Evolutionary conservation across 441 rosid species (phyloP).

Genomic region (Daphne laureola): DNA sequence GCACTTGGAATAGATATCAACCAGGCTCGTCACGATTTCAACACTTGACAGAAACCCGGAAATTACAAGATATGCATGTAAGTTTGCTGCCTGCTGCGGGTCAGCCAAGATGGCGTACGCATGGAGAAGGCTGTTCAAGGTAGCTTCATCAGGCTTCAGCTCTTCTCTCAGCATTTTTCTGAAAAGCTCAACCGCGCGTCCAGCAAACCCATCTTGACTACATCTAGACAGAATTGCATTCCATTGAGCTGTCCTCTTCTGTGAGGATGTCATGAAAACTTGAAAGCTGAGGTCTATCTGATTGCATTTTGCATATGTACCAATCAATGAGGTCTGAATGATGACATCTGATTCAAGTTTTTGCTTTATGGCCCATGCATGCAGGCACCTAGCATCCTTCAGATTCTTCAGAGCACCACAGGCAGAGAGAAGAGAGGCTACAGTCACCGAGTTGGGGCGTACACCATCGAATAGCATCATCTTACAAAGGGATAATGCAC

Average conservation of each 20-base stretch:
- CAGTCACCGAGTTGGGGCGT: constrained; percentile 42
- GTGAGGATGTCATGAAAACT: constrained; percentile 40
- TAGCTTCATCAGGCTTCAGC: constrained; percentile 38
- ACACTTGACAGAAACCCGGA: constrained; percentile 36
- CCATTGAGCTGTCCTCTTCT: constrained; percentile 44
- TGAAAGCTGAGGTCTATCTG: constrained; percentile 30
- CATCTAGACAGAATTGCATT: constrained; percentile 49
- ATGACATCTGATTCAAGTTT: constrained; percentile 24
- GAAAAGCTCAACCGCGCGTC: constrained; percentile 37
- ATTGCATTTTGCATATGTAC: constrained; percentile 62
- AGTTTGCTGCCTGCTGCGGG: constrained; percentile 35
- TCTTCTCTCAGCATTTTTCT: constrained; percentile 36
- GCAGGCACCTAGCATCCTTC: constrained; percentile 41
- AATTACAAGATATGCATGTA: constrained; percentile 44
- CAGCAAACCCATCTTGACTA: constrained; percentile 32
- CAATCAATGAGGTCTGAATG: constrained; percentile 51
- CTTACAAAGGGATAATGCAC: constrained; percentile 31
- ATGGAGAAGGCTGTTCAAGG: constrained; percentile 57
- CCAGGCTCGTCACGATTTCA: constrained; percentile 44
- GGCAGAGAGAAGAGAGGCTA: constrained; percentile 51
- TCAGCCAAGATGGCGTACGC: constrained; percentile 47
- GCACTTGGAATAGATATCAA: constrained; percentile 63
- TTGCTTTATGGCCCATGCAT: constrained; percentile 52
- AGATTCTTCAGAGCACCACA: constrained; percentile 33
- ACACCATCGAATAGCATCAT: constrained; percentile 38